phyloP scores from a whole-genome alignment of 805 yeast genomes.

The Yamadazyma tumulicola region DNA sequence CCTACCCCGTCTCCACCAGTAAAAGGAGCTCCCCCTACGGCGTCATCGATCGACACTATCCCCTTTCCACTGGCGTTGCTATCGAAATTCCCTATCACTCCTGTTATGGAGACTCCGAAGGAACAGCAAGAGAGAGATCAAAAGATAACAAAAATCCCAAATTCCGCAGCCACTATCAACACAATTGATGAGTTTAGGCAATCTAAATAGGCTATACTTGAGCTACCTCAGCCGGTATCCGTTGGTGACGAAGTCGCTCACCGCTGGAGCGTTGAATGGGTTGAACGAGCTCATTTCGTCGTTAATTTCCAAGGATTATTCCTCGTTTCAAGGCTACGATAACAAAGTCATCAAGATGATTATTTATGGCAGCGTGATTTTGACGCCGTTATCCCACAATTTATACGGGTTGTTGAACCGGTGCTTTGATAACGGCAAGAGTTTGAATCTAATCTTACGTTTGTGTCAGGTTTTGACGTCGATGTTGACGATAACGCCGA shows the following conservation, averaged over 20 bases:
- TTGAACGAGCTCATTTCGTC: slow-evolving; percentile 60
- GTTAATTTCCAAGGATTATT: slow-evolving; percentile 44
- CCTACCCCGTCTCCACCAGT: too few species aligned
- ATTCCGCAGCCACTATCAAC: too few species aligned
- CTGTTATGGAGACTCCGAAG: too few species aligned
- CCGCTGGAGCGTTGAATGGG: slow-evolving; percentile 52
- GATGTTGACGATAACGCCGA: slow-evolving; percentile 54
- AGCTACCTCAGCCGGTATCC: slow-evolving; percentile 45
- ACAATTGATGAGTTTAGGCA: not conserved
- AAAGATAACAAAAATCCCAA: too few species aligned
- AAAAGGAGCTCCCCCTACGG: too few species aligned
- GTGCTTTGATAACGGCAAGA: slow-evolving; percentile 31
- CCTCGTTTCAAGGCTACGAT: slow-evolving; percentile 19
- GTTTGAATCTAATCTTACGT: slow-evolving; percentile 25
- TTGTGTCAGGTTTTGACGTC: slow-evolving; percentile 50
- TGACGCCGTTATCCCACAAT: slow-evolving; percentile 58
- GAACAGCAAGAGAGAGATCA: too few species aligned
- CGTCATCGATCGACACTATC: too few species aligned
- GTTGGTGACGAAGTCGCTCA: slow-evolving; percentile 53
- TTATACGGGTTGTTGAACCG: slow-evolving; percentile 46
- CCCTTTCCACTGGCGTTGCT: too few species aligned
- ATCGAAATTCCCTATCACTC: too few species aligned
- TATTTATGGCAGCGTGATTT: slow-evolving; percentile 49
- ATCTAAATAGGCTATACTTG: slow-evolving; percentile 30
- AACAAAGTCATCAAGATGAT: slow-evolving; percentile 51